Base-by-base conservation (phyloP, 805 yeast species). In the Candida maris region DNA sequence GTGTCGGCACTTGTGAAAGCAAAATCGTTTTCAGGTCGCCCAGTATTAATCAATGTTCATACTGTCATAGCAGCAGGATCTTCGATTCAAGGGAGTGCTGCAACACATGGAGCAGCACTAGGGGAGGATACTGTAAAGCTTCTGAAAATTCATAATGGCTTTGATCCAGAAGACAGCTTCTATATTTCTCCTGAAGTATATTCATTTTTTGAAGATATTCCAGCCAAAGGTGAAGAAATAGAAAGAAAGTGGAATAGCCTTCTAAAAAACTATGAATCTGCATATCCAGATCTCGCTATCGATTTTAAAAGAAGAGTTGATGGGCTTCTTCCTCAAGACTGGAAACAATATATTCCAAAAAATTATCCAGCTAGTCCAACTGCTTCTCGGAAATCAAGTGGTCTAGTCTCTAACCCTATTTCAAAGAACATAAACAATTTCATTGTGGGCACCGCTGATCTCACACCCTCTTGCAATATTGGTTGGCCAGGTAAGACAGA, bases 61-160 rank as follows among this genome's bases (percentile, higher is more conserved):
- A 93, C 98, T 55, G 81, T 85, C 60, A 91, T 91, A 56, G 98
- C 97, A 62, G 86, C 61, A 68, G 97, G 98, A 57, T 89, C 97
- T 37, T 62, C 77, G 52, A 68, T 71, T 51, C 78, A 76, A 53
- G 97, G 97, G 54, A 79, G 95, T 44, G 89, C 85, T 65, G 73
- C 82, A 52, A 97, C 93, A 35, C 98, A 93, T 70, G 98, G 98
- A 64, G 71, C 96, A 46, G 96, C 97, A 57, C 79, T 91, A 67
- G 88, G 89, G 73, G 70, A 88, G 32, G 97, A 87, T 56, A 97
- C 91, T 61, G 76, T 89, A 57, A 78, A 72, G 54, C 95, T 87
- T 65, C 73, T 91, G 66, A 93, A 88, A 75, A 62, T 67, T 54
- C 72, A 73, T 57, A 77, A 77, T 53, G 96, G 97, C 41, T 86